Base-by-base conservation (phyloP, 2,329 filamentous ascomycete species). In the Arthrobotrys musiformis region DNA sequence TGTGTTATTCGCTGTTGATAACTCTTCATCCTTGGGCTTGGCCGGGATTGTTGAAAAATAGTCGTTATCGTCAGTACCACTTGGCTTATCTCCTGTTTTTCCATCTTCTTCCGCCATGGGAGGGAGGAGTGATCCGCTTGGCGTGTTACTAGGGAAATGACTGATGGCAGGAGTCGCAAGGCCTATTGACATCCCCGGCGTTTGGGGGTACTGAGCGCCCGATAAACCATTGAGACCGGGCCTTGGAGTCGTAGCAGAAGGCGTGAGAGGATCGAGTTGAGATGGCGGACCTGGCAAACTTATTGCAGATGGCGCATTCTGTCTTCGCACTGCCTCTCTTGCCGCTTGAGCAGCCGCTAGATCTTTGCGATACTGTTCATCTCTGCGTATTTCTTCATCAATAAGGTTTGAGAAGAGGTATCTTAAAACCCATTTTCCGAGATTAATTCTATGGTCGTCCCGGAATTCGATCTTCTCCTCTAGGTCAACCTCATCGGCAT, bases 381-480 rank as follows among this genome's bases (percentile, higher is more conserved):
- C 95, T 63, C 93, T 89, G 79, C 88, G 90, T 80, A 97, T 92
- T 83, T 98, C 93, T 83, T 97, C 94, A 77, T 97, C 92, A 66
- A 99, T 91, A 46, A 98, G 86, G 68, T 92, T 91, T 8, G 91
- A 90, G 84, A 99, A 99, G 0, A 99, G 87, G 83, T 97, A 97
- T 35, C 95, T 89, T 75, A 99, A 85, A 52, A 98, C 90, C 95
- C 95, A 99, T 86, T 97, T 97, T 7, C 95, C 95, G 52, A 98
- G 89, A 81, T 97, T 98, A 94, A 92, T 97, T 85, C 95, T 89
- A 84, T 98, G 94, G 81, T 99, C 95, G 81, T 98, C 94, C 70
- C 91, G 87, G 82, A 97, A 97, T 11, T 94, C 91, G 17, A 92
- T 86, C n/a, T 89, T 86, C 78, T 93, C 90, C 9, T 91, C 88